phyloP scores from a whole-genome alignment of 2,329 filamentous ascomycete genomes.

The Cercospora nicotianae region DNA sequence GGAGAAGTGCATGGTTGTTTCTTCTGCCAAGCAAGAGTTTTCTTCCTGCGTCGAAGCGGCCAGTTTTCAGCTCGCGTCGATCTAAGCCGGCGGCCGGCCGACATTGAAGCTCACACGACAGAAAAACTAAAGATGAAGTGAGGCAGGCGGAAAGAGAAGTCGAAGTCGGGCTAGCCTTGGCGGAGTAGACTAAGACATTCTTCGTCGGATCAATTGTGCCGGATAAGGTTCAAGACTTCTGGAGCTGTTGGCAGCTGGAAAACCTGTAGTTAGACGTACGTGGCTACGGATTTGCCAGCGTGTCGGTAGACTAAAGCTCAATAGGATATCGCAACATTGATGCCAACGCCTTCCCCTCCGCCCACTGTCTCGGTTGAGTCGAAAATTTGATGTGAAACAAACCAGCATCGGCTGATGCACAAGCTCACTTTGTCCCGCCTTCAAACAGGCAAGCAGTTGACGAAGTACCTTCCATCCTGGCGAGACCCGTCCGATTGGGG shows the following conservation, averaged over 20 bases:
- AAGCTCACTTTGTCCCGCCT: constrained; percentile 1
- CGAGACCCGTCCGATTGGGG: background rate
- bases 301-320: background rate
- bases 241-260: background rate
- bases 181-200: background rate
- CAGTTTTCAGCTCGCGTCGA: background rate
- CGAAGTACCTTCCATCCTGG: background rate
- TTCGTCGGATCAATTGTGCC: constrained; percentile 4
- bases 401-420: background rate
- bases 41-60: background rate
- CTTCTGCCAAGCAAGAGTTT: background rate
- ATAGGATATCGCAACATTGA: background rate
- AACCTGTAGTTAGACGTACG: background rate
- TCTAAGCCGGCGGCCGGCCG: background rate
- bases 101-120: background rate
- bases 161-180: constrained; percentile 1
- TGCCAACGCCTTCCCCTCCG: background rate
- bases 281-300: background rate
- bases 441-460: background rate
- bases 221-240: constrained; percentile 3
- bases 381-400: background rate
- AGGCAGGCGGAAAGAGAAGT: background rate
- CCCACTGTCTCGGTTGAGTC: background rate
- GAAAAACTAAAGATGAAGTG: background rate
- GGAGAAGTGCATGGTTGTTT: constrained; percentile 4